phyloP scores from a whole-genome alignment of 768 basidiomycete species.

The Rhodosporidiobolus odoratus region DNA sequence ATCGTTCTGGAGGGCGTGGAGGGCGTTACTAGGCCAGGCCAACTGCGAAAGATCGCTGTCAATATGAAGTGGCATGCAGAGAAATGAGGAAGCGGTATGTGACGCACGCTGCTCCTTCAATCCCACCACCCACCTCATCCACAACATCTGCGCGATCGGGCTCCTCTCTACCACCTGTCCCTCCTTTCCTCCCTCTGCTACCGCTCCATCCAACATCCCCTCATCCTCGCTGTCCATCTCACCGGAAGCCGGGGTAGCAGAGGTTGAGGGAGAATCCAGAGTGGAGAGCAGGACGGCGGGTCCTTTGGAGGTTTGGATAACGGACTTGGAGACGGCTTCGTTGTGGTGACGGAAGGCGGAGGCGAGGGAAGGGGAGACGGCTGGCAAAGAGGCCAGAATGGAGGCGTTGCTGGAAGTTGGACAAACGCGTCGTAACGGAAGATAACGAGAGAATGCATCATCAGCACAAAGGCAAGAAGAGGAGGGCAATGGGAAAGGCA shows the following conservation, averaged over 20 bases:
- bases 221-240: background rate
- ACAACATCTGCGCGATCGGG: constrained; percentile 91
- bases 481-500: constrained; percentile 34
- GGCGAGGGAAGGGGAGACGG: constrained; percentile 55
- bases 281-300: constrained; percentile 62
- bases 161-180: constrained; percentile 53
- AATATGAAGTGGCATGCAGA: background rate
- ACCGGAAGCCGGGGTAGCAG: background rate
- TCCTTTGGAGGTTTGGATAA: constrained; percentile 78
- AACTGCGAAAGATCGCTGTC: background rate
- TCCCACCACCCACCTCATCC: constrained; percentile 93
- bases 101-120: constrained; percentile 47
- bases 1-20: too few species aligned
- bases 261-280: too few species aligned
- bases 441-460: constrained; percentile 15
- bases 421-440: background rate
- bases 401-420: constrained; percentile 60
- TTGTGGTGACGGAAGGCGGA: constrained; percentile 57
- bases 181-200: background rate
- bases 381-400: constrained; percentile 77
- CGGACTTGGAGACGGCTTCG: constrained; percentile 50
- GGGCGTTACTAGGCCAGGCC: too few species aligned
- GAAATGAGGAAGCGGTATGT: background rate
- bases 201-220: background rate
- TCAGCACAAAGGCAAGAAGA: constrained; percentile 1